Conservation (phyloP, 2,329 filamentous ascomycete species). For the Aspergillus intermedius region DNA sequence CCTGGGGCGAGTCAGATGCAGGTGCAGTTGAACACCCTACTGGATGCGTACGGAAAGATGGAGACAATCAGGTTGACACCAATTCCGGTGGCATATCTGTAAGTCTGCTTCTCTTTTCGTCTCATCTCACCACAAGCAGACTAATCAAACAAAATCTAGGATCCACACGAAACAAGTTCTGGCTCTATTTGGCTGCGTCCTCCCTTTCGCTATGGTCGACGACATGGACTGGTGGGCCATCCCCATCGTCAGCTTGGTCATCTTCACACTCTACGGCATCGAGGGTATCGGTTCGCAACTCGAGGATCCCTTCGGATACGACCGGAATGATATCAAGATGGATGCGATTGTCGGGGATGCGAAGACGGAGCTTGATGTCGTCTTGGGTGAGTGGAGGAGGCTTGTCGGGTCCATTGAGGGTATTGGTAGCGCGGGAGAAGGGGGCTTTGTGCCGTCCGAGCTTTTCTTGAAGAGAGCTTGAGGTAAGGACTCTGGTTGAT, state of each 20-base stretch:
- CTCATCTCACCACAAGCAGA: not conserved
- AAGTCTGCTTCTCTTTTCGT: slow-evolving; percentile 8
- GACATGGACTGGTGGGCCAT: slow-evolving; percentile 59
- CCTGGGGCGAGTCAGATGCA: slow-evolving; percentile 55
- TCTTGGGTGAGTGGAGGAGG: slow-evolving; percentile 53
- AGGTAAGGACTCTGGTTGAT: too few species aligned
- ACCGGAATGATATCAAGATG: slow-evolving; percentile 62
- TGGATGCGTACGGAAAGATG: slow-evolving; percentile 56
- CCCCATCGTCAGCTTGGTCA: slow-evolving; percentile 53
- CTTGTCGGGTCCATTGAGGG: slow-evolving; percentile 2
- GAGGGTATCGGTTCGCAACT: slow-evolving; percentile 58
- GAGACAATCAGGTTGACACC: slow-evolving; percentile 61
- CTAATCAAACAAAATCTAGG: slow-evolving; percentile 18
- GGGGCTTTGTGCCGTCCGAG: not conserved
- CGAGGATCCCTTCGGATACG: slow-evolving; percentile 61
- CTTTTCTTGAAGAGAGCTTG: not conserved
- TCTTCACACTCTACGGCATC: slow-evolving; percentile 59
- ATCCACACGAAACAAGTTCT: slow-evolving; percentile 61
- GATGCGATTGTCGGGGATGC: slow-evolving; percentile 59
- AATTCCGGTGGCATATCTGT: slow-evolving; percentile 57
- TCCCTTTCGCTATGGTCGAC: slow-evolving; percentile 58
- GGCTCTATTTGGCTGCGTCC: slow-evolving; percentile 53
- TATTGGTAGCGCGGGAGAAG: not conserved
- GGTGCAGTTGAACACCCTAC: slow-evolving; percentile 50
- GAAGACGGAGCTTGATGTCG: slow-evolving; percentile 50